Conservation (phyloP, 805 yeast species). For the Ogataea nitratoaversa region DNA sequence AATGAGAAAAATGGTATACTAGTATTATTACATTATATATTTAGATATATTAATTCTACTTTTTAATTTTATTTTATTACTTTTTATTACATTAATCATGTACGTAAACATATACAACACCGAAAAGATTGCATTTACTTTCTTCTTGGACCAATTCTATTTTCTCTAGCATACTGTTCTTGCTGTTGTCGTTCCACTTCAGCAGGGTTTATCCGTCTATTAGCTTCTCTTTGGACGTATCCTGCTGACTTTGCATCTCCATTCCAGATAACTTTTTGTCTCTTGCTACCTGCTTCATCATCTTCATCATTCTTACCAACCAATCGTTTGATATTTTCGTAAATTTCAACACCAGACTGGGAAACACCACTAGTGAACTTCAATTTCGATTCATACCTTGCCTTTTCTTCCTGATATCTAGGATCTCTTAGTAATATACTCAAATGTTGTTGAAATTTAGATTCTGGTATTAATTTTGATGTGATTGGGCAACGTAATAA, state of each 20-base stretch:
- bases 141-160: constrained; percentile 18
- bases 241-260: constrained; percentile 28
- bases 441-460: constrained; percentile 67
- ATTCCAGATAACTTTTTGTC: constrained; percentile 32
- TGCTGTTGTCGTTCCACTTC: constrained; percentile 23
- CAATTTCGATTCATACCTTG: constrained; percentile 51
- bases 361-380: constrained; percentile 41
- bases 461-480: constrained; percentile 63
- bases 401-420: constrained; percentile 64
- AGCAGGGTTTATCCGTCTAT: constrained; percentile 14
- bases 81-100: constrained; percentile 1
- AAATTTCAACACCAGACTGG: constrained; percentile 36
- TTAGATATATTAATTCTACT: constrained; percentile 11
- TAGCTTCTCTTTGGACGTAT: constrained; percentile 17
- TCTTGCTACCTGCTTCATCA: constrained; percentile 14
- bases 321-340: constrained; percentile 51
- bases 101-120: not conserved
- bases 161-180: constrained; percentile 13
- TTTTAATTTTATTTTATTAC: constrained; percentile 8
- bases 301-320: constrained; percentile 8
- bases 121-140: not conserved
- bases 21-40: constrained; percentile 3
- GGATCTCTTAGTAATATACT: constrained; percentile 73
- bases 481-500: constrained; percentile 77
- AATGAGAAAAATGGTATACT: constrained; percentile 1